Percentiles rank a stretch among this genome's conserved stretches.
phyloP scores from a whole-genome alignment of 257 asterid genomes.

The Ajuga chamaepitys region DNA sequence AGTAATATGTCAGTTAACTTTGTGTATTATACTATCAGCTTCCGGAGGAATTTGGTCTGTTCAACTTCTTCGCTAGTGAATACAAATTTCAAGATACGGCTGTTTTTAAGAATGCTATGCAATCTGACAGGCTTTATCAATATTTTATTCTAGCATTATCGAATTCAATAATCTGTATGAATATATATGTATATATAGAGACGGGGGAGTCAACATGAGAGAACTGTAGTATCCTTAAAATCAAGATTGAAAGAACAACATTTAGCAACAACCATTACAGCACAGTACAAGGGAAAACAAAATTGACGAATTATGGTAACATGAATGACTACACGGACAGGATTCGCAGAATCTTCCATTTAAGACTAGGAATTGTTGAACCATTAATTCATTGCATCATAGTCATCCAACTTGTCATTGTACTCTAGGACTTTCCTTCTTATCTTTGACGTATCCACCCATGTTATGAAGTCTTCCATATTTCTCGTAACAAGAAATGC shows the following conservation, averaged over 20 bases:
- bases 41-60: neutral
- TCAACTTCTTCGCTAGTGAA: neutral
- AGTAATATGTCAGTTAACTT: neutral
- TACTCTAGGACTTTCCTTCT: conserved; percentile 79
- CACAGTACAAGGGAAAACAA: neutral
- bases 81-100: neutral
- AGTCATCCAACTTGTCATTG: conserved; percentile 83
- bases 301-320: neutral
- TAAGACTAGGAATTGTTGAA: neutral
- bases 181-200: too few relatives aligned
- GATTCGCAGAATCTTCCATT: neutral
- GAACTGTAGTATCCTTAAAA: neutral
- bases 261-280: neutral
- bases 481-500: conserved; percentile 85
- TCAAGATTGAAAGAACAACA: neutral
- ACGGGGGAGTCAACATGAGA: neutral
- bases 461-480: conserved; percentile 86
- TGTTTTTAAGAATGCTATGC: neutral
- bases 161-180: neutral
- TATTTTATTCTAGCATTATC: too few relatives aligned
- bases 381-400: conserved; percentile 56
- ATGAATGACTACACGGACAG: conserved; percentile 1
- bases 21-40: neutral
- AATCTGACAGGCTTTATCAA: neutral
- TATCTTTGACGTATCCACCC: conserved; percentile 95